phyloP scores from a whole-genome alignment of 495 filamentous ascomycete genomes.

The Articulospora tetracladia region DNA sequence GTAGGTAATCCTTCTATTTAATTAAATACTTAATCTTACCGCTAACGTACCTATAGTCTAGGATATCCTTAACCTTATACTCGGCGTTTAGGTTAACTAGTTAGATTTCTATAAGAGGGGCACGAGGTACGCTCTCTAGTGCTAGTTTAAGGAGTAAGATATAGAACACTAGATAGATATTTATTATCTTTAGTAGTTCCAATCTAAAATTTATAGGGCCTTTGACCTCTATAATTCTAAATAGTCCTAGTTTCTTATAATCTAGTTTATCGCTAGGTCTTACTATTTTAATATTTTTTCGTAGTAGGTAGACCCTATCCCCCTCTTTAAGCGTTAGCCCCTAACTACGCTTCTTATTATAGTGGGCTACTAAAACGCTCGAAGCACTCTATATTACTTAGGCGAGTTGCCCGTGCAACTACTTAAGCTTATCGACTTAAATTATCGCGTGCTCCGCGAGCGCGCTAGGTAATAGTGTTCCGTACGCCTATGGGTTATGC shows the following conservation, averaged over 20 bases:
- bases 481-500: not conserved
- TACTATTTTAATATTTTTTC: not conserved
- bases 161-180: not conserved
- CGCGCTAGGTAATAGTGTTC: not conserved
- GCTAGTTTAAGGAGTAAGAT: not conserved
- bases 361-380: not conserved
- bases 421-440: not conserved
- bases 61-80: not conserved
- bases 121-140: not conserved
- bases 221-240: not conserved
- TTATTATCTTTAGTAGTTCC: not conserved
- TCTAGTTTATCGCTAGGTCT: not conserved
- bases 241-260: not conserved
- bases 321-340: not conserved
- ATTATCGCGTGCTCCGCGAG: not conserved
- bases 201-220: not conserved
- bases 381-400: not conserved
- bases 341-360: not conserved
- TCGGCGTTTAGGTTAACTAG: not conserved
- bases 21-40: not conserved
- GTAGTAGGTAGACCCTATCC: not conserved
- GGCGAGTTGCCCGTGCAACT: not conserved
- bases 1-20: not conserved
- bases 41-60: not conserved
- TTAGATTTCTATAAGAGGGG: not conserved